Evolutionary conservation across 768 basidiomycete genomes (phyloP).

Genomic region (Boletus pseudo-olivaceus): DNA sequence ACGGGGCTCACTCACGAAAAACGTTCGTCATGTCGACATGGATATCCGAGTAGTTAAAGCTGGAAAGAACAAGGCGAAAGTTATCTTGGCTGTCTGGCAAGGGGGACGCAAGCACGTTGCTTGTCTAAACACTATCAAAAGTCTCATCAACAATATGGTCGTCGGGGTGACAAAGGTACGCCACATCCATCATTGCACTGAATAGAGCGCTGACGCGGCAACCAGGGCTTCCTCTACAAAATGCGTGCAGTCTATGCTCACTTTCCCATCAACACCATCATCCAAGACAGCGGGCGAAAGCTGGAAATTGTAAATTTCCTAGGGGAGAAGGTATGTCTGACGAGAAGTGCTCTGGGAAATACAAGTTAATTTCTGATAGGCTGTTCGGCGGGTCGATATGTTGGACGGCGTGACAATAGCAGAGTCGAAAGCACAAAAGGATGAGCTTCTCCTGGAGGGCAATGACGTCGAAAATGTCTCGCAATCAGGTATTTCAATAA

Average conservation of each 20-base stretch:
- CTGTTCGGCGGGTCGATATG: slow-evolving; percentile 91
- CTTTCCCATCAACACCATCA: slow-evolving; percentile 99
- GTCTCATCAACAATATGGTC: slow-evolving; percentile 96
- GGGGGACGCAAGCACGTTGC: slow-evolving; percentile 98
- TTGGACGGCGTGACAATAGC: slow-evolving; percentile 77
- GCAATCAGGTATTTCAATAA: slow-evolving; percentile 68
- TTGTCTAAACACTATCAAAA: slow-evolving; percentile 94
- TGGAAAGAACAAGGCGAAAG: slow-evolving; percentile 65
- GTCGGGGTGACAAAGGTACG: slow-evolving; percentile 91
- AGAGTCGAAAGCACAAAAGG: slow-evolving; percentile 91
- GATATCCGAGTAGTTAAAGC: slow-evolving; percentile 78
- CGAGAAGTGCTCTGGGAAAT: background rate
- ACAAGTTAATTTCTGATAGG: slow-evolving; percentile 41
- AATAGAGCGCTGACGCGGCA: slow-evolving; percentile 1
- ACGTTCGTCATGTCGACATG: slow-evolving; percentile 91
- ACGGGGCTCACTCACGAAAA: slow-evolving; percentile 89
- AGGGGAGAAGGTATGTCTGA: slow-evolving; percentile 75
- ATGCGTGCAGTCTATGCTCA: slow-evolving; percentile 99
- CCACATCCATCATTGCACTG: background rate
- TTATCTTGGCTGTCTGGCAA: slow-evolving; percentile 96
- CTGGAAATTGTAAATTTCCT: slow-evolving; percentile 95
- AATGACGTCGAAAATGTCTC: slow-evolving; percentile 97
- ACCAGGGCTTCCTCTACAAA: slow-evolving; percentile 98
- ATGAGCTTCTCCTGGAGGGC: slow-evolving; percentile 90
- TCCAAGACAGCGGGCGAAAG: slow-evolving; percentile 65